Conservation (phyloP, 768 basidiomycete genomes). For the Tulasnella sp. region DNA sequence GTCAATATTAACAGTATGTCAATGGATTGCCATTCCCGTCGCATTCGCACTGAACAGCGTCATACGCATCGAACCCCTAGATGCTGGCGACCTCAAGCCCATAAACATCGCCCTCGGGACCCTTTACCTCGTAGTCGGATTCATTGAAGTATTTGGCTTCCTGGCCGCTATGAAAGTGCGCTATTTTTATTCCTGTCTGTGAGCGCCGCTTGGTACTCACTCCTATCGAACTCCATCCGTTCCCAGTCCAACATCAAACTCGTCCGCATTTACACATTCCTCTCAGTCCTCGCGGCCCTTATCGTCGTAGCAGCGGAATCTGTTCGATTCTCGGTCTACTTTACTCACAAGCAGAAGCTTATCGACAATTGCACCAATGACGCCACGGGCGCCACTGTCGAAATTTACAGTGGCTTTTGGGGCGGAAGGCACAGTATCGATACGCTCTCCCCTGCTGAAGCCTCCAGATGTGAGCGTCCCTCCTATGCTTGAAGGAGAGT, state of each 20-base stretch:
- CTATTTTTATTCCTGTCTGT: conserved; percentile 30
- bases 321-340: conserved; percentile 30
- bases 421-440: conserved; percentile 46
- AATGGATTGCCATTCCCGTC: background rate
- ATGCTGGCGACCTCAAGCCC: background rate
- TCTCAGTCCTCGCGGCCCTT: conserved; percentile 26
- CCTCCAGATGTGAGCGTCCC: conserved; percentile 33
- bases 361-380: conserved; percentile 58
- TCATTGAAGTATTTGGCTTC: conserved; percentile 62
- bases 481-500: conserved; percentile 48
- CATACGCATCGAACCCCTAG: background rate
- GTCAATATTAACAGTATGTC: background rate
- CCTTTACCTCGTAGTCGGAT: conserved; percentile 55
- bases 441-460: conserved; percentile 28
- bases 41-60: background rate
- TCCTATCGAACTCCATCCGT: background rate
- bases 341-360: conserved; percentile 51
- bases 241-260: conserved; percentile 7
- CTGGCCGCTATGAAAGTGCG: conserved; percentile 57
- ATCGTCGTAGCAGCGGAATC: conserved; percentile 32
- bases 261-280: conserved; percentile 22
- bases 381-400: conserved; percentile 45
- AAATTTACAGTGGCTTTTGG: conserved; percentile 47
- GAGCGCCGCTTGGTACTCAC: background rate
- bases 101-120: conserved; percentile 64